These are phyloP conservation scores for Pelargonium fulgidum DNA, from an alignment of 441 rosid genomes.

Conservation along the genomic window DNA sequence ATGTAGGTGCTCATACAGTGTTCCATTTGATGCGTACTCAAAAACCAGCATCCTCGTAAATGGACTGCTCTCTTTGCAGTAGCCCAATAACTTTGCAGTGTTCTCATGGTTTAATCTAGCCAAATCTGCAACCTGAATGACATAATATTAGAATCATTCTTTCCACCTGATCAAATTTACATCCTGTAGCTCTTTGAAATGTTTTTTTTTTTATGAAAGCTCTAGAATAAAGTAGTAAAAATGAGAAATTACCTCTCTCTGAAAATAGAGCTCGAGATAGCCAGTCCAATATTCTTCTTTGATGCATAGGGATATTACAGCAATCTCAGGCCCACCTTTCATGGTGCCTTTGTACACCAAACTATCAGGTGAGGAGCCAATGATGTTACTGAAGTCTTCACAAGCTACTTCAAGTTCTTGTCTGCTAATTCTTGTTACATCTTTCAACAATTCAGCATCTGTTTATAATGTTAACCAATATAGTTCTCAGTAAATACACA, in stretches of 20 bases:
- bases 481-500: constrained; percentile 3
- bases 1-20: constrained; percentile 86
- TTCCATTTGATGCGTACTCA: constrained; percentile 93
- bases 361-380: constrained; percentile 90
- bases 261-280: constrained; percentile 87
- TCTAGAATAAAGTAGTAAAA: not conserved
- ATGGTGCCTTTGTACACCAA: constrained; percentile 89
- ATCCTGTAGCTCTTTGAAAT: not conserved
- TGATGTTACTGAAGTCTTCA: constrained; percentile 98
- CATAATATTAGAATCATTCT: constrained; percentile 20
- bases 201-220: constrained; percentile 13
- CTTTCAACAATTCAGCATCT: constrained; percentile 85
- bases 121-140: constrained; percentile 81
- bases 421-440: constrained; percentile 67
- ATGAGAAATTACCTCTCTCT: constrained; percentile 60
- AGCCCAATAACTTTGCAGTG: constrained; percentile 73
- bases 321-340: constrained; percentile 92
- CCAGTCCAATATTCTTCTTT: constrained; percentile 94
- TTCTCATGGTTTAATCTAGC: constrained; percentile 86
- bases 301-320: constrained; percentile 78
- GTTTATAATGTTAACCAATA: constrained; percentile 16
- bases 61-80: constrained; percentile 70
- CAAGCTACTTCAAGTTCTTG: constrained; percentile 97
- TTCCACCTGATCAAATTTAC: constrained; percentile 8
- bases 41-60: constrained; percentile 91